Evolutionary conservation across 441 rosid genomes (phyloP).

Genomic region (Raphanus hybrid): DNA sequence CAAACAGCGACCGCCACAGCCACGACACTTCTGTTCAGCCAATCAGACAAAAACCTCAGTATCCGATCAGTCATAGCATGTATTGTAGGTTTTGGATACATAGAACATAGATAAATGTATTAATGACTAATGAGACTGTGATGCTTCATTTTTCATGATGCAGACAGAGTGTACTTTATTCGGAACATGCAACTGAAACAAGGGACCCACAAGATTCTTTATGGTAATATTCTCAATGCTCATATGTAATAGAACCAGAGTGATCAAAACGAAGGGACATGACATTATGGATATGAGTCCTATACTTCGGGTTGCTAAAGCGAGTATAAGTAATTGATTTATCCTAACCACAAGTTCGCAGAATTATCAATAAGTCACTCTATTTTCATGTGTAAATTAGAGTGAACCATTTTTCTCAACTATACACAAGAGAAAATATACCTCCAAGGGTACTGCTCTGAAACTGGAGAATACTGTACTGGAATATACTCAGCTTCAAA

Average conservation of each 20-base stretch:
- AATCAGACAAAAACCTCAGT: slow-evolving; percentile 5
- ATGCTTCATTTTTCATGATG: slow-evolving; percentile 10
- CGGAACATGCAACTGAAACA: neutral
- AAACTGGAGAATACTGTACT: slow-evolving; percentile 70
- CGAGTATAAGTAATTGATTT: neutral
- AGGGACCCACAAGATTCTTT: neutral
- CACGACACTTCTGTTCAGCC: slow-evolving; percentile 62
- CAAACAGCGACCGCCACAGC: slow-evolving; percentile 72
- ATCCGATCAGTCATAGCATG: neutral
- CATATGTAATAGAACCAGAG: neutral
- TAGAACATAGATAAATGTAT: slow-evolving; percentile 1
- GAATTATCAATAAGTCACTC: neutral
- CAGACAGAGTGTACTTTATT: slow-evolving; percentile 4
- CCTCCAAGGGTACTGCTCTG: slow-evolving; percentile 59
- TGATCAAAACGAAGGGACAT: neutral
- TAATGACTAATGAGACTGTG: neutral
- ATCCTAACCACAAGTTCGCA: neutral
- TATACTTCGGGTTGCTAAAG: neutral
- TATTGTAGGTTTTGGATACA: neutral
- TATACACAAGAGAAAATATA: slow-evolving; percentile 36
- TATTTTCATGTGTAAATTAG: neutral
- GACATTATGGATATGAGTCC: neutral
- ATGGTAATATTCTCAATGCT: neutral
- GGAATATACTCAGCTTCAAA: slow-evolving; percentile 65
- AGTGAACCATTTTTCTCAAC: slow-evolving; percentile 3